These are phyloP conservation scores for Lentinula guzmanii DNA, from an alignment of 768 basidiomycete genomes.

Conservation along the genomic window DNA sequence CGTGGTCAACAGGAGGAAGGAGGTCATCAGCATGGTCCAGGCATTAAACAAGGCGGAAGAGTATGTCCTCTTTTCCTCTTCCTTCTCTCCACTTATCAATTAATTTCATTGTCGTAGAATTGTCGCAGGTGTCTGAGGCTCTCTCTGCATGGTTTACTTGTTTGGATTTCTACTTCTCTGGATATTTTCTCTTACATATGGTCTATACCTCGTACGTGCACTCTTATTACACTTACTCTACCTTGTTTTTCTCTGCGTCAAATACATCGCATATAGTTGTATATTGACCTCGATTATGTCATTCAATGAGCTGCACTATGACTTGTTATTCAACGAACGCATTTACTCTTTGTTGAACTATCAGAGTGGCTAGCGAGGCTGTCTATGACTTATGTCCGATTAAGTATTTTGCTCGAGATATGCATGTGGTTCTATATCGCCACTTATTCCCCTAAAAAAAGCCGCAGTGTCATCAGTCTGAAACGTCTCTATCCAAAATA, in stretches of 20 bases:
- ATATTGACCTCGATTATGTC: too few species aligned
- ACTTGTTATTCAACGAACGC: too few species aligned
- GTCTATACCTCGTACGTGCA: background rate
- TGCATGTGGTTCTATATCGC: too few species aligned
- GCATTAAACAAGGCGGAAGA: constrained; percentile 97
- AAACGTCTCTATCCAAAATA: too few species aligned
- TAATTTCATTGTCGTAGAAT: constrained; percentile 33
- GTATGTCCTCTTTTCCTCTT: constrained; percentile 40
- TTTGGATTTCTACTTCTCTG: background rate
- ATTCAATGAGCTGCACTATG: too few species aligned
- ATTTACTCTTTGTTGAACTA: too few species aligned
- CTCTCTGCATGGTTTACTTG: background rate
- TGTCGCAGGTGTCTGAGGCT: constrained; percentile 52
- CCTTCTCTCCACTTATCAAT: constrained; percentile 2
- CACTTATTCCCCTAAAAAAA: too few species aligned
- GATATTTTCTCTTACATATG: background rate
- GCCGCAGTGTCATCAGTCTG: too few species aligned
- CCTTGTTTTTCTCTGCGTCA: background rate
- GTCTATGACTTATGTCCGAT: too few species aligned
- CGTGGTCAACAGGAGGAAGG: constrained; percentile 86
- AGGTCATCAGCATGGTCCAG: constrained; percentile 87
- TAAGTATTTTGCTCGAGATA: too few species aligned
- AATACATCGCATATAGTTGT: background rate
- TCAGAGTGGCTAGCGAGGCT: too few species aligned
- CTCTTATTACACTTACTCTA: constrained; percentile 3